Base-by-base conservation (phyloP, 2,329 filamentous ascomycete species). In the Diplodia seriata region DNA sequence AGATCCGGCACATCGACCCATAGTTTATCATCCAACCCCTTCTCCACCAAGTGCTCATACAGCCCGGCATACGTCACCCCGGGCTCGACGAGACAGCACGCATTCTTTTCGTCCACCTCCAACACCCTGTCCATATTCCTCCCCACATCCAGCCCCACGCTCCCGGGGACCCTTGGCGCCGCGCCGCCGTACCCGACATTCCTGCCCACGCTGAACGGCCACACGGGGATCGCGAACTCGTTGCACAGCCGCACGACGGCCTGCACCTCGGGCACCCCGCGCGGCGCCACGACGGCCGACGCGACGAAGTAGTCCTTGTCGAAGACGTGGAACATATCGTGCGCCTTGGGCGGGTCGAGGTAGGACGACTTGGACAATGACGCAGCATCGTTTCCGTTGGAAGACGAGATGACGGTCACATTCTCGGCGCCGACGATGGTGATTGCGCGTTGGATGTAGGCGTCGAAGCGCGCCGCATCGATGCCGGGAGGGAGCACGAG, bases 171-270 rank as follows among this genome's bases (percentile, higher is more conserved):
- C 12, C 81, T 73, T 0, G 83, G 83, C 0, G 82, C 82, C 2
- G 84, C 80, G 3, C 84, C 83, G 15, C 84, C 84, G 68, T 85
- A 85, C 12, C 83, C 82, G 3, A 83, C 72, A 70, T 85, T 85
- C 31, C 82, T 77, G 9, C 81, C 82, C 69, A 73, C 76, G 61
- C 74, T 75, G 72, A 70, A 76, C 47, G 72, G 76, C 68, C 74
- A 79, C 6, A 79, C 59, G 3, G 77, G 76, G 15, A 80, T 72
- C 11, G 72, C 70, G 69, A 77, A 72, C 61, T 75, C 72, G 65
- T 79, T 79, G 18, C 76, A 77, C 70, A 76, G 75, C n/a, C 69
- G 65, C 20, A 78, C 72, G 29, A 77, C 70, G 5, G 68, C 64
- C 38, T 76, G 74, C n/a, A 79, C 77, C 20, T 79, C 77, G 7